A percentile compares a stretch with the other conserved stretches of the same genome.
phyloP scores from a whole-genome alignment of 2,329 filamentous ascomycete genomes.

The Tolypocladium ovalisporum region DNA sequence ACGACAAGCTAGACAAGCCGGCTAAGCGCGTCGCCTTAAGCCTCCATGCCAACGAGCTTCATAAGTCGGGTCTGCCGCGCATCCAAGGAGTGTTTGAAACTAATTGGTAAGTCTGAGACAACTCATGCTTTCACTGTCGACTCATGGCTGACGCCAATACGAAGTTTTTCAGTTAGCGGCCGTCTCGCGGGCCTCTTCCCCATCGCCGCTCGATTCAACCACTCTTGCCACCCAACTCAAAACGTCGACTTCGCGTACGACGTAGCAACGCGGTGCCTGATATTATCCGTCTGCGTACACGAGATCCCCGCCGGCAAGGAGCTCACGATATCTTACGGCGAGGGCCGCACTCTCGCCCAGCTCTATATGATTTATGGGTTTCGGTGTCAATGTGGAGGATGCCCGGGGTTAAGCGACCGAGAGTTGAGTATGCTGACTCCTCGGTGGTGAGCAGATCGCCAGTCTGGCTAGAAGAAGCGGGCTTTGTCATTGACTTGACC shows the following conservation, averaged over 20 bases:
- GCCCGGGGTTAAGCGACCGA: conserved; percentile 16
- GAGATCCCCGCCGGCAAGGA: conserved; percentile 32
- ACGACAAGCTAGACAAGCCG: conserved; percentile 19
- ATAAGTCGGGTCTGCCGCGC: conserved; percentile 14
- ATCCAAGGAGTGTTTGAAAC: conserved; percentile 30
- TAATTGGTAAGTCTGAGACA: conserved; percentile 33
- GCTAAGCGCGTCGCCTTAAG: conserved; percentile 21
- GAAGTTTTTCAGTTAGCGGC: conserved; percentile 15
- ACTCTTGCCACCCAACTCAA: conserved; percentile 34
- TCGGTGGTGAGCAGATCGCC: not conserved
- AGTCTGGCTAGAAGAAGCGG: not conserved
- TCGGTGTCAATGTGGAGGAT: conserved; percentile 37
- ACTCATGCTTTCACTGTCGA: no score
- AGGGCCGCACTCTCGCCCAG: conserved; percentile 16
- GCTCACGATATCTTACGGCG: conserved; percentile 39
- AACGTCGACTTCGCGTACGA: conserved; percentile 36
- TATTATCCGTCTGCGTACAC: conserved; percentile 25
- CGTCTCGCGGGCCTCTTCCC: conserved; percentile 32
- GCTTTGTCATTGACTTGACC: not conserved
- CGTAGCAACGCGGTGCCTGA: conserved; percentile 19
- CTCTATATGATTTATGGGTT: conserved; percentile 40
- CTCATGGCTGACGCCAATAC: not conserved
- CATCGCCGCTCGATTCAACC: conserved; percentile 46
- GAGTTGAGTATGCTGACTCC: not conserved
- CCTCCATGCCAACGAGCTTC: conserved; percentile 24